Base-by-base conservation (phyloP, 805 yeast genomes). In the Yamadazyma scolyti region DNA sequence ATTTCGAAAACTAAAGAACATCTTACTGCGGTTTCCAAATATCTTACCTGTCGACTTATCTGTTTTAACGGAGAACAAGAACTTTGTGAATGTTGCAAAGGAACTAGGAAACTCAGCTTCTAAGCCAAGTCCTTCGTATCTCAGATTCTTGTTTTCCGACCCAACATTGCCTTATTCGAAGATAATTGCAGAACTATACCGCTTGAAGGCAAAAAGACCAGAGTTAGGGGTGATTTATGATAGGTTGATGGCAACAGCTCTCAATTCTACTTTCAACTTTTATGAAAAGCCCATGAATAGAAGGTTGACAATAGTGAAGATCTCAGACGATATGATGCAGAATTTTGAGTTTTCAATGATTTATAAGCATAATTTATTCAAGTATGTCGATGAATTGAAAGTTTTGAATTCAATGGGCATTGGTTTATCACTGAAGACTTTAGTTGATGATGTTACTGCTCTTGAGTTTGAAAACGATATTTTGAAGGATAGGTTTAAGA, bases 311-410 rank as follows among this genome's bases (percentile, higher is more conserved):
- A 34, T 27, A 14, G 36, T 46, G 25, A 28, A 25, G 14, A 33
- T 44, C 9, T 40, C 49, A 9, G 26, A 36, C 2, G 30, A 37
- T 11, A 31, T 33, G 12, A 26, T 41, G 20, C 37, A 37, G 20
- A 50, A 50, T 27, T 51, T 38, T 32, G 56, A 51, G 25, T 33
- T 48, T 17, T 43, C 55, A 6, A 33, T 37, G 40, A 34, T 50
- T 20, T 40, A 35, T 30, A 26, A 46, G 11, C 23, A 30, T 13
- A 39, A 43, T 7, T 25, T 52, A 10, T 42, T 38, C 20, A 29
- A 45, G 9, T 43, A 31, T 21, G 30, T 47, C n/a, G 48, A 43
- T 30, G 42, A 41, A 15, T 34, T 52, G 15, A 38, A 37, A 16
- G 25, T 39, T 9, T 32, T 48, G 20, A 37, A 33, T 19, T 12